Evolutionary conservation across 2,329 filamentous ascomycete species (phyloP), one percentile per base, ranked within the genome.

Genomic region (Trichoderma atrobrunneum): DNA sequence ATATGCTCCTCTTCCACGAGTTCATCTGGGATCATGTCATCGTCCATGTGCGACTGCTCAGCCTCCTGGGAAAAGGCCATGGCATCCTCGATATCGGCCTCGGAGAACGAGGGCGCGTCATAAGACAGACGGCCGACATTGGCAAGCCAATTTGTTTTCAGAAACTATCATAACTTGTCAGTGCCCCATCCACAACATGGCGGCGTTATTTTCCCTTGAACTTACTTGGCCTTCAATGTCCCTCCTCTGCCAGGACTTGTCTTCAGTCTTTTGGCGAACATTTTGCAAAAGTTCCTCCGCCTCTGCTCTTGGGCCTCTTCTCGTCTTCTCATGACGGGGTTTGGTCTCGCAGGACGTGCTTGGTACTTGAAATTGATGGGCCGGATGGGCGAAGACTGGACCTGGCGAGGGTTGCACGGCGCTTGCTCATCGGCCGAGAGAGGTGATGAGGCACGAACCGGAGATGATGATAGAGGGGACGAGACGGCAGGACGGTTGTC

Each of bases 231-330:
- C 89, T 76, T 92, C 90, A 3, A 90, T 89, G 30, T 90, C 89
- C 74, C 90, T 83, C 66, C 86, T 83, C 76, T 87, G 84, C 86
- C 89, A 91, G 26, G 83, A 82, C 76, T 83, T 86, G 32, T 92
- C 88, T 56, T 91, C 88, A 3, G 85, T 83, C 54, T 87, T 86
- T 76, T 89, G 86, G 72, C 88, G 85, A 21, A 92, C 89, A 66
- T 86, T 92, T 78, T 90, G 88, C 72, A 95, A 82, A 95, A 95
- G 71, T 92, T 83, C 36, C 88, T 87, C 61, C 92, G 85, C 72
- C 93, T 84, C 69, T 87, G 84, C 78, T 93, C 90, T 70, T 90
- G 88, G 0, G 85, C 84, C 21, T 88, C 88, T 78, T 94, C 88
- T 65, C 88, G 85, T 73, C 82, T 87, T 74, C 87, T 87, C 21